These are phyloP conservation scores for Agarophyton chilense DNA, from an alignment of 23 red algal species.

Conservation along the genomic window DNA sequence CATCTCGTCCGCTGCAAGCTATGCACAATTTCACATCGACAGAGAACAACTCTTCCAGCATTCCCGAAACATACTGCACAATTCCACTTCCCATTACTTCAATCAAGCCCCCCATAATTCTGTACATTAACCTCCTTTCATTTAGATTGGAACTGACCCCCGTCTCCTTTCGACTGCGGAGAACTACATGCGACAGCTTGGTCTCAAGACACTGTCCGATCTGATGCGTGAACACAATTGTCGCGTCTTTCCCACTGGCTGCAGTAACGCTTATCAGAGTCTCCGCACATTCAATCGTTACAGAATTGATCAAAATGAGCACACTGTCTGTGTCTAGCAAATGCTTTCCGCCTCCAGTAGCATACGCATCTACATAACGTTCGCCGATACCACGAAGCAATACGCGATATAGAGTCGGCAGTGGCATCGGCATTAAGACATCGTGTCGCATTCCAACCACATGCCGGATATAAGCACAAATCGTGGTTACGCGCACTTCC, in stretches of 20 bases:
- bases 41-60: neutral
- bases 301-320: neutral
- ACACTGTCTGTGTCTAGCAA: neutral
- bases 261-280: neutral
- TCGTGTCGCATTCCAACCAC: neutral
- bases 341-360: neutral
- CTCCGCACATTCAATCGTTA: neutral
- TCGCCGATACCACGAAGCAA: constrained; percentile 3
- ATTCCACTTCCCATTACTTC: constrained; percentile 1
- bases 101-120: neutral
- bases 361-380: neutral
- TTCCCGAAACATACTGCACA: neutral
- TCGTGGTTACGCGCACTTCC: neutral
- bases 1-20: neutral
- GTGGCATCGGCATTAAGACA: neutral
- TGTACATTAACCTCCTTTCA: neutral
- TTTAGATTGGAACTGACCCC: neutral
- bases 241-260: constrained; percentile 22
- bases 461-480: neutral
- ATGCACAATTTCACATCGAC: neutral
- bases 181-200: neutral
- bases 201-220: neutral
- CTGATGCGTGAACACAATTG: neutral
- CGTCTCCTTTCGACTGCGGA: neutral
- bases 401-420: neutral